phyloP scores from a whole-genome alignment of 192 early-diverging fungal genomes.

The Geranomyces variabilis region DNA sequence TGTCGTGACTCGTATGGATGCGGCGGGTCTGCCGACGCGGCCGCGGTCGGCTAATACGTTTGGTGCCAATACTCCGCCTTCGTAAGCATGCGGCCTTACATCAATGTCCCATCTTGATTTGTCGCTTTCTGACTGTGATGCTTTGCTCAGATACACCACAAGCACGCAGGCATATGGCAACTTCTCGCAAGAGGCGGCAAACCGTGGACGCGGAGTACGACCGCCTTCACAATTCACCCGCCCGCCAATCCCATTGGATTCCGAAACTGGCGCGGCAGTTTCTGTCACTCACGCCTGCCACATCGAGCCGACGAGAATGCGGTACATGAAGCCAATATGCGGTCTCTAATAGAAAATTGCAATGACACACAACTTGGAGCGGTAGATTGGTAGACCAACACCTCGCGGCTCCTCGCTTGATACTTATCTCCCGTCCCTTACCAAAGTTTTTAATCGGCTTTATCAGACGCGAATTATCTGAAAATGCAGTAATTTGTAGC shows the following conservation, averaged over 20 bases:
- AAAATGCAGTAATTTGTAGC: too few relatives aligned
- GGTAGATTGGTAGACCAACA: too few relatives aligned
- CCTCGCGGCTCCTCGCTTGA: too few relatives aligned
- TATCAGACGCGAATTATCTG: too few relatives aligned
- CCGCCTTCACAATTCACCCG: neutral
- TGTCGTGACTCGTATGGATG: neutral
- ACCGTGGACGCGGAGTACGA: neutral
- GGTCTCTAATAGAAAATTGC: neutral
- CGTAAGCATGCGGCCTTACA: neutral
- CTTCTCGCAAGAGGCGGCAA: neutral
- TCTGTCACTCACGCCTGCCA: neutral
- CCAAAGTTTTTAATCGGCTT: too few relatives aligned
- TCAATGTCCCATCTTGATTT: too few relatives aligned
- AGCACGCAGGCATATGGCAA: neutral
- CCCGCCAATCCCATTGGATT: neutral
- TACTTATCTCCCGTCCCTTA: too few relatives aligned
- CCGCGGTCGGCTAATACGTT: neutral
- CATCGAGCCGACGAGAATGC: neutral
- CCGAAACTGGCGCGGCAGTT: neutral
- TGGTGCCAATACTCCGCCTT: neutral
- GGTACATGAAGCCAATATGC: constrained; percentile 1
- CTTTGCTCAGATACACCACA: neutral
- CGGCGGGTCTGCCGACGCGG: neutral
- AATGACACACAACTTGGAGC: too few relatives aligned
- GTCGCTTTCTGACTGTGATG: neutral